Evolutionary conservation across 176 grass and related monocot genomes (phyloP).

Genomic region (Pontederia crassipes): DNA sequence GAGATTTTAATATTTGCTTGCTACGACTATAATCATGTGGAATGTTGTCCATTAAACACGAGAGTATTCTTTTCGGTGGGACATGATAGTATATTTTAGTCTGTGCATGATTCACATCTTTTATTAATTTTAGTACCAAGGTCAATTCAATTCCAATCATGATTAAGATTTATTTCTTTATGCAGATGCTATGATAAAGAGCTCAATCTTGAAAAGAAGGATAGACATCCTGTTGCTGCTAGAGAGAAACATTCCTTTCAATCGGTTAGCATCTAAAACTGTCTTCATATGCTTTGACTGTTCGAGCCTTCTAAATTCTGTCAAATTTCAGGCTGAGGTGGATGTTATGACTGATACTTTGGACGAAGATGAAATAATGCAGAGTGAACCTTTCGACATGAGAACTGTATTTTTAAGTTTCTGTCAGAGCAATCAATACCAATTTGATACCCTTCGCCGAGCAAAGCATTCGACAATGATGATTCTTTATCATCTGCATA

Average conservation of each 20-base stretch:
- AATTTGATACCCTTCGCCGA: conserved; percentile 88
- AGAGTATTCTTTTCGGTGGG: too few species aligned
- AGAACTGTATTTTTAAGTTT: conserved; percentile 72
- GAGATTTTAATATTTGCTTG: too few species aligned
- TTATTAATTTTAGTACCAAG: too few species aligned
- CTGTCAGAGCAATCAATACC: conserved; percentile 75
- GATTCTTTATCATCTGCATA: conserved; percentile 86
- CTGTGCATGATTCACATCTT: too few species aligned
- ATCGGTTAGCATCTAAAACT: conserved; percentile 29
- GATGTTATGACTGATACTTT: conserved; percentile 48
- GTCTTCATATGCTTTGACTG: conserved; percentile 7
- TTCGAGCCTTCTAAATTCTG: not conserved
- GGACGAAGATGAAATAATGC: conserved; percentile 53
- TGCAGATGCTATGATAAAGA: conserved; percentile 58
- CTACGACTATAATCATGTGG: too few species aligned
- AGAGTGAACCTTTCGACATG: conserved; percentile 78
- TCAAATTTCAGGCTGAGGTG: conserved; percentile 36
- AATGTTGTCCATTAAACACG: too few species aligned
- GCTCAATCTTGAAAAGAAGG: conserved; percentile 50
- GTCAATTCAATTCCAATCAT: too few species aligned
- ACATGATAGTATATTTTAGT: not conserved
- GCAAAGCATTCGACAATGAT: conserved; percentile 98
- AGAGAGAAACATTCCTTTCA: conserved; percentile 69
- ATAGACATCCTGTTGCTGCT: conserved; percentile 59
- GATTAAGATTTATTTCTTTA: not conserved